Conservation (phyloP, 129 eudicot genomes). For the Heracleum sosnowskyi region DNA sequence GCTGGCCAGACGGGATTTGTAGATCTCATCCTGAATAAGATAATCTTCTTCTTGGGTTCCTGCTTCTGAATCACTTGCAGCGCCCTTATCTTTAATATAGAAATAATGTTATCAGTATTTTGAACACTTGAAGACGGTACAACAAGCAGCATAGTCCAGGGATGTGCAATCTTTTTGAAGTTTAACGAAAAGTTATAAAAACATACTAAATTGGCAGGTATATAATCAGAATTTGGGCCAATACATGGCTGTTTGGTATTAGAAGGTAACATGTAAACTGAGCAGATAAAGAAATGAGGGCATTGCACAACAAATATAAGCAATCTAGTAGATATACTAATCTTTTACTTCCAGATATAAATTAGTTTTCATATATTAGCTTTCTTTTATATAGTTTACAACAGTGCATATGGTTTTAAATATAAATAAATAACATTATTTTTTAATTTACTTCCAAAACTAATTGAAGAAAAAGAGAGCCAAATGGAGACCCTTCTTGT, state of each 20-base stretch:
- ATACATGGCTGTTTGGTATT: background rate
- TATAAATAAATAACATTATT: background rate
- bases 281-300: background rate
- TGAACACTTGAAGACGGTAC: background rate
- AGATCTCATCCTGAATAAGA: constrained; percentile 80
- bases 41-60: constrained; percentile 72
- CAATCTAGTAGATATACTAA: background rate
- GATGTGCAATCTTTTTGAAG: background rate
- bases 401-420: background rate
- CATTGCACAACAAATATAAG: background rate
- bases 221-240: background rate
- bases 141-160: background rate
- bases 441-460: background rate
- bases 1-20: constrained; percentile 84
- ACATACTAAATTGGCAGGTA: background rate
- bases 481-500: background rate
- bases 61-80: constrained; percentile 57
- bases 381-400: background rate
- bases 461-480: background rate
- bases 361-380: background rate
- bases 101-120: constrained; percentile 14
- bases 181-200: background rate
- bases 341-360: background rate
- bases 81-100: constrained; percentile 58
- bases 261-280: background rate